A percentile compares a stretch with the other conserved stretches of the same genome.
Evolutionary conservation across 169 alveolate species (phyloP).

Genomic region (Babesia microti): DNA sequence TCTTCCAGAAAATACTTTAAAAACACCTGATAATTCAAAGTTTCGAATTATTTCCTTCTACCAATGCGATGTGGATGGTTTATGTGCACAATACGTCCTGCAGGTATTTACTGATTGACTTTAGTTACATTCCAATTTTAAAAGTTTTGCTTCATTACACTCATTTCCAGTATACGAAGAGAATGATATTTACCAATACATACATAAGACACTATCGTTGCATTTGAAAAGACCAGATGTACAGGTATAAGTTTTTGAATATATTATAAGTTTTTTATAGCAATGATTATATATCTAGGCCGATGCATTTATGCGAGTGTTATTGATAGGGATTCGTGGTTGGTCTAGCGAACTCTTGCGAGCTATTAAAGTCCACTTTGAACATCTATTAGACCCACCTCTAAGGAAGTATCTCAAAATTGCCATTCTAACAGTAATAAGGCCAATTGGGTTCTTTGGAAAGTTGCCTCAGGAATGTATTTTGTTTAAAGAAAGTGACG

Average conservation of each 20-base stretch:
- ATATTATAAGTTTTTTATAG: no score
- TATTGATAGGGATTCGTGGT: constrained; percentile 40
- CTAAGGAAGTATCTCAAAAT: constrained; percentile 14
- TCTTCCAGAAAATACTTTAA: no score
- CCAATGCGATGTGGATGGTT: constrained; percentile 39
- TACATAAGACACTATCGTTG: constrained; percentile 32
- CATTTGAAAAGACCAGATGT: constrained; percentile 26
- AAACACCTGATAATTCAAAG: constrained; percentile 1
- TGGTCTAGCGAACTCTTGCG: constrained; percentile 40
- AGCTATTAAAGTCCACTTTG: constrained; percentile 40
- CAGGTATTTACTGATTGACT: constrained; percentile 7
- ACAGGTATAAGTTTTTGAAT: constrained; percentile 22
- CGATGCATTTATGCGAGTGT: constrained; percentile 33
- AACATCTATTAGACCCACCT: constrained; percentile 20
- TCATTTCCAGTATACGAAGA: constrained; percentile 32
- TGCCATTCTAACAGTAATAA: constrained; percentile 20
- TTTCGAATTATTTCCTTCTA: constrained; percentile 36
- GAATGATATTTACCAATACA: constrained; percentile 42
- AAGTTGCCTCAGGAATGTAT: constrained; percentile 20
- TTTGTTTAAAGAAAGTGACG: no score
- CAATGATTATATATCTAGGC: constrained; percentile 3
- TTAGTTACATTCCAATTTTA: background rate
- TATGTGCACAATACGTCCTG: constrained; percentile 36
- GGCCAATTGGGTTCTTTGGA: constrained; percentile 33
- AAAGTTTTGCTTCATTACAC: constrained; percentile 30